Evolutionary conservation across 116 monocot genomes (phyloP), one percentile per base, ranked within the genome.

Genomic region (Dioscorea cayenensis): DNA sequence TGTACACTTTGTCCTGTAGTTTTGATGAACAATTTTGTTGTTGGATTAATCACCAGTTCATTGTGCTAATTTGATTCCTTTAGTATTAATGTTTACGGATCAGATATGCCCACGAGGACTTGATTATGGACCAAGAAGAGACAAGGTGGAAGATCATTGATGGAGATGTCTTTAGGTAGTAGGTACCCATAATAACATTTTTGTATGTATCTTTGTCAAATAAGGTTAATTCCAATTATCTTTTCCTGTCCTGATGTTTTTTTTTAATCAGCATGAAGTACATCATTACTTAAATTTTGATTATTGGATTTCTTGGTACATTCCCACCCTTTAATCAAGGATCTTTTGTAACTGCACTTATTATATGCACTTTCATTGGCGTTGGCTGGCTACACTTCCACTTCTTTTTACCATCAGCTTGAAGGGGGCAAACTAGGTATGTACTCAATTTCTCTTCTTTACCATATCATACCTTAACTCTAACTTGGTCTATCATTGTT

Each of bases 371-470:
- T 73, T 29, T 50, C 64, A 28, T 73, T 51, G 64, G 64, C 27
- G 1, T 29, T 73, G 8, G 51, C 65, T 64, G 73, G 73, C 43
- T 64, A 73, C 64, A 73, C 64, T 73, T 36, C 73, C 28, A 49
- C 73, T 3, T 72, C 62, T 61, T 72, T 49, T 28, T 62, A 63
- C 32, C 63, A 13, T 72, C 63, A 72, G 22, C 43, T 63, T 48
- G 43, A 61, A 63, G 72, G 43, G 43, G 62, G 13, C 43, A 37
- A 63, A 63, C 20, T 72, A 27, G 62, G 23, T 62, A 21, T 27
- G 20, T 23, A 0, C 10, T 62, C 3, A 16, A 62, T 27, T 62
- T 22, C 21, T 11, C 0, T 62, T 23, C 25, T 23, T 12, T 11
- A 20, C 4, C 3, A 10, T 7, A 27, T 11, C 6, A 27, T 20